phyloP scores from a whole-genome alignment of 495 filamentous ascomycete genomes.

The Hypoxylon crocopeplum region DNA sequence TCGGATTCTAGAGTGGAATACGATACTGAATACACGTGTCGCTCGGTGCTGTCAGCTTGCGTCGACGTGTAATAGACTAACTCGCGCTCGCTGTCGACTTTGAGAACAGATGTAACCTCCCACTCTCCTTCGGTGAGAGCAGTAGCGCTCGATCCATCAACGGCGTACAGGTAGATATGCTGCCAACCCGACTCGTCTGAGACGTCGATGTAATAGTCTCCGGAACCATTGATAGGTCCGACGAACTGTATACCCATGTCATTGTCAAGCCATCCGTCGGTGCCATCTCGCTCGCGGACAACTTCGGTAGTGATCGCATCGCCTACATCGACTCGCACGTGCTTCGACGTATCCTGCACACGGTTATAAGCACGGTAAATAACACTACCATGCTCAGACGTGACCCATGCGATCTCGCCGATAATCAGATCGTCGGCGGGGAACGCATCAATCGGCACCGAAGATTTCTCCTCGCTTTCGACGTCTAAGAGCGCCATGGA shows the following conservation, averaged over 20 bases:
- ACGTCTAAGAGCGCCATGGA: conserved; percentile 55
- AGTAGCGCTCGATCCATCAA: conserved; percentile 51
- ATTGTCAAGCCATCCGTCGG: conserved; percentile 65
- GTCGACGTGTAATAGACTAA: conserved; percentile 64
- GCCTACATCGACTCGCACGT: conserved; percentile 51
- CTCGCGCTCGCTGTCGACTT: conserved; percentile 55
- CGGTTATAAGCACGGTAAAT: conserved; percentile 64
- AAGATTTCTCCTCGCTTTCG: conserved; percentile 37
- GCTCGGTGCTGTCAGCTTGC: conserved; percentile 59
- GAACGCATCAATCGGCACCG: conserved; percentile 53
- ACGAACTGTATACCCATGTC: conserved; percentile 57
- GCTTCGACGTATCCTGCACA: conserved; percentile 62
- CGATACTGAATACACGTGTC: conserved; percentile 61
- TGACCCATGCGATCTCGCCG: conserved; percentile 65
- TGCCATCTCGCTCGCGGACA: conserved; percentile 58
- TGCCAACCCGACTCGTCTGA: conserved; percentile 62
- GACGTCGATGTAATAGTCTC: conserved; percentile 60
- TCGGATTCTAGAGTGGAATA: conserved; percentile 53
- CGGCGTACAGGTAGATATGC: conserved; percentile 62
- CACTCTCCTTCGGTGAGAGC: conserved; percentile 61
- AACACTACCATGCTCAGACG: conserved; percentile 56
- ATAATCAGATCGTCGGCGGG: conserved; percentile 58
- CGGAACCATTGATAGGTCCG: conserved; percentile 43
- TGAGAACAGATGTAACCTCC: conserved; percentile 59
- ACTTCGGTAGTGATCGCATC: conserved; percentile 49